Percentiles rank a stretch among this genome's conserved stretches.
These are phyloP conservation scores for Mycena haematopus DNA, from an alignment of 768 basidiomycete species.

Conservation along the genomic window DNA sequence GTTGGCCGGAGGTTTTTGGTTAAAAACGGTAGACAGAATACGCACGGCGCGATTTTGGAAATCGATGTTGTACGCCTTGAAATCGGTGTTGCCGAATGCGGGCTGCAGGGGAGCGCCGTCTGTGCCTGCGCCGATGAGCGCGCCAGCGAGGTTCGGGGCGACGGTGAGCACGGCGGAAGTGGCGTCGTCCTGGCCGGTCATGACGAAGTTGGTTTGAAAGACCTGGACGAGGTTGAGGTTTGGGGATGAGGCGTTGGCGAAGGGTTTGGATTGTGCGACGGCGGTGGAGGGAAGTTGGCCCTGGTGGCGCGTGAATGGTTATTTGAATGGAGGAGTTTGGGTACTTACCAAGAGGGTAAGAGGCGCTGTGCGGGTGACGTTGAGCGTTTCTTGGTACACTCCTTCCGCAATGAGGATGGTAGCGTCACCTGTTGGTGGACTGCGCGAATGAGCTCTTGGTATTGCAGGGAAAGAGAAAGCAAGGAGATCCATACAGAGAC, in stretches of 20 bases:
- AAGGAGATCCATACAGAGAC: slow-evolving; percentile 52
- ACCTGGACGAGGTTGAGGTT: slow-evolving; percentile 63
- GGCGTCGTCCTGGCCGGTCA: slow-evolving; percentile 57
- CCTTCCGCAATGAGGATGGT: slow-evolving; percentile 64
- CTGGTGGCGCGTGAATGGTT: slow-evolving; percentile 36
- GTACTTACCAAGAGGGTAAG: slow-evolving; percentile 58
- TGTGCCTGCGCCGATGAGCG: slow-evolving; percentile 65
- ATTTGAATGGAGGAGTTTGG: not conserved
- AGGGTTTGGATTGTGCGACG: slow-evolving; percentile 41
- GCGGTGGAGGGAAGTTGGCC: slow-evolving; percentile 55
- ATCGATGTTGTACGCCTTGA: slow-evolving; percentile 71
- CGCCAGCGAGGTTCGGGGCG: slow-evolving; percentile 60
- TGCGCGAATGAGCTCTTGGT: slow-evolving; percentile 30
- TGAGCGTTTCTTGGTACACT: slow-evolving; percentile 65
- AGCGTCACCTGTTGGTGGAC: slow-evolving; percentile 46
- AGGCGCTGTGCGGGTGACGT: slow-evolving; percentile 58
- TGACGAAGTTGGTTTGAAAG: slow-evolving; percentile 54
- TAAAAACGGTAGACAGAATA: slow-evolving; percentile 5
- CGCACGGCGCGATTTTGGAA: slow-evolving; percentile 71
- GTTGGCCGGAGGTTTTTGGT: not conserved
- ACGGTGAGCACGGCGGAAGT: slow-evolving; percentile 64
- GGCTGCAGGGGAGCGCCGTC: slow-evolving; percentile 60
- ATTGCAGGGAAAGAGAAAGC: not conserved
- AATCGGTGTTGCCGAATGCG: slow-evolving; percentile 60
- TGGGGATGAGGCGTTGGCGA: slow-evolving; percentile 49